Base-by-base conservation (phyloP, 768 basidiomycete species). In the Mycena haematopus region DNA sequence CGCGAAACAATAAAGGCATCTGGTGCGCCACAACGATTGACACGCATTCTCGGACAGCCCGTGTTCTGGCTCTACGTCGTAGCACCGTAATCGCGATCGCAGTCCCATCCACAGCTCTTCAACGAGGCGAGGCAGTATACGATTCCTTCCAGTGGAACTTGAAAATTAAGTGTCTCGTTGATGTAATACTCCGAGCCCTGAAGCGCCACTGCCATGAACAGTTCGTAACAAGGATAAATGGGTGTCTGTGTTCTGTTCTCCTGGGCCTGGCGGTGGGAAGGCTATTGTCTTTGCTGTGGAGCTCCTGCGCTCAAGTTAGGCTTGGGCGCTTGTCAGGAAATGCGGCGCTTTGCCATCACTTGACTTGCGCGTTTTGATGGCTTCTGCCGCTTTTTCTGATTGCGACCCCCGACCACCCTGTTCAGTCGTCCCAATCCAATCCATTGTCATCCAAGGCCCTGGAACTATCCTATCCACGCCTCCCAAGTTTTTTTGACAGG, bases 311-410 rank as follows among this genome's bases (percentile, higher is more conserved):
- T 60, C 36, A n/a, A n/a, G n/a, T n/a, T 36, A 44, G 45, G 62
- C 52, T 46, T 35, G 27, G 56, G 61, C 65, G 65, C 51, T 31
- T 44, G 17, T 7, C 36, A 29, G 54, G 14, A 44, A 57, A 55
- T 52, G 58, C 53, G 49, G 55, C 53, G 40, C 46, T 49, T 53
- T 0, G 36, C 31, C 40, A 38, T 46, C 64, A 60, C 58, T 56
- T 60, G 63, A 60, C 63, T 33, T 58, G 10, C 35, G 52, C 49
- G 9, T 52, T 46, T 44, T 40, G 44, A 38, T 44, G 35, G 61
- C 42, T 66, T 66, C 65, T 66, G 47, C 65, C 65, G 65, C 65
- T 38, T 52, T 50, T 66, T 60, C 29, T 62, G 61, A 63, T 59
- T 19, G 42, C 10, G 40, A 31, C 46, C 61, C 65, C 44, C 61